These are phyloP conservation scores for Lepraria neglecta DNA, from an alignment of 495 filamentous ascomycete species.

Conservation along the genomic window DNA sequence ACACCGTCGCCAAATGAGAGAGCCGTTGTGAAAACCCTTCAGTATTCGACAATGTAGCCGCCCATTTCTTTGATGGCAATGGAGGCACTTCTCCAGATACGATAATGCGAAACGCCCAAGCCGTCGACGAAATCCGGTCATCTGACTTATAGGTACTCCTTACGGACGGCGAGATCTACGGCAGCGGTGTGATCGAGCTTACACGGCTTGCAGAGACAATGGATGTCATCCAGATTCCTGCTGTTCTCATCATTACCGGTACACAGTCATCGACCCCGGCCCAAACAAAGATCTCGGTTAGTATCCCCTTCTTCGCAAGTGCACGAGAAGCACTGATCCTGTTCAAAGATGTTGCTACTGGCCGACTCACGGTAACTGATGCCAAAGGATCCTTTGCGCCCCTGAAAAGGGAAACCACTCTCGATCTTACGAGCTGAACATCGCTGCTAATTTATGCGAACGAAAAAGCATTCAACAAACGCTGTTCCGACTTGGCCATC, in stretches of 20 bases:
- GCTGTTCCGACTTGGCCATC: slow-evolving; percentile 24
- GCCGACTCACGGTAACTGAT: slow-evolving; percentile 31
- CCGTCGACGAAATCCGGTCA: slow-evolving; percentile 9
- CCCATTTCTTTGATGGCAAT: neutral
- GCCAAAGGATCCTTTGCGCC: slow-evolving; percentile 36
- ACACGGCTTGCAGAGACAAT: slow-evolving; percentile 21
- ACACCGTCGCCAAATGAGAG: neutral
- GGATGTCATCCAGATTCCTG: slow-evolving; percentile 28
- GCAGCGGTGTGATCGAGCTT: slow-evolving; percentile 18
- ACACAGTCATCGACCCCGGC: slow-evolving; percentile 18
- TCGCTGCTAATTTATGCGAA: slow-evolving; percentile 28
- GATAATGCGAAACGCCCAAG: slow-evolving; percentile 16
- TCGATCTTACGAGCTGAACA: slow-evolving; percentile 21
- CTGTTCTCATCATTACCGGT: slow-evolving; percentile 30
- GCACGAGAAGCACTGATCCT: slow-evolving; percentile 33
- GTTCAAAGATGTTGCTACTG: slow-evolving; percentile 31
- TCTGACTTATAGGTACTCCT: slow-evolving; percentile 32
- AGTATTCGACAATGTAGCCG: slow-evolving; percentile 1
- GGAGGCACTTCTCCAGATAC: slow-evolving; percentile 17
- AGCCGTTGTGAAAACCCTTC: neutral
- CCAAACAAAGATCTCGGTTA: slow-evolving; percentile 35
- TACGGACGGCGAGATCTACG: slow-evolving; percentile 30
- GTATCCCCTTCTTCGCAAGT: slow-evolving; percentile 35
- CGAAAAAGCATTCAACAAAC: slow-evolving; percentile 26
- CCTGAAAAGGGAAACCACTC: slow-evolving; percentile 16